A percentile compares a stretch with the other conserved stretches of the same genome.
Evolutionary conservation across 2,329 filamentous ascomycete species (phyloP).

Genomic region (Chaetomium olivaceum): DNA sequence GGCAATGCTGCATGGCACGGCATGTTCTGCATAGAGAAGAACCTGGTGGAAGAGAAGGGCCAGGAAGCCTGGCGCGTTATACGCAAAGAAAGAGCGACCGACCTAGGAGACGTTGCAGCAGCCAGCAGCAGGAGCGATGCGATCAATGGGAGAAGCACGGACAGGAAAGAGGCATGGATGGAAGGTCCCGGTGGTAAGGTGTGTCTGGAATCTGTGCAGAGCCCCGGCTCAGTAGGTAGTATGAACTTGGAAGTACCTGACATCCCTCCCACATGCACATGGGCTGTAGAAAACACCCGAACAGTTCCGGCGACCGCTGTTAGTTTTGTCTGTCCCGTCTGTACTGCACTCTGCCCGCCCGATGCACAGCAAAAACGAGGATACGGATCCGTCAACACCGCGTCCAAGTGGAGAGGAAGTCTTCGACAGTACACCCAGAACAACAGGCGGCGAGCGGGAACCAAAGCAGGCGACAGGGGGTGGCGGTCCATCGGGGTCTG

Average conservation of each 20-base stretch:
- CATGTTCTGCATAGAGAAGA: conserved; percentile 10
- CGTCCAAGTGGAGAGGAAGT: conserved; percentile 15
- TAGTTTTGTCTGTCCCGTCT: background rate
- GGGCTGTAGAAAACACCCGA: background rate
- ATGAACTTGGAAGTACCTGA: background rate
- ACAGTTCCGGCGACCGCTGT: background rate
- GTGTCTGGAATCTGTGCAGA: no score
- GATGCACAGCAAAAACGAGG: background rate
- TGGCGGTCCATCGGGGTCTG: conserved; percentile 29
- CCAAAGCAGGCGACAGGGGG: conserved; percentile 27
- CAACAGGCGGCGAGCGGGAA: conserved; percentile 15
- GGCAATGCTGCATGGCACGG: background rate
- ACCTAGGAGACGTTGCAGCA: background rate
- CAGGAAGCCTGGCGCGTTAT: background rate
- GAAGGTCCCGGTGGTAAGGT: no score
- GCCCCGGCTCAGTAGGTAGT: background rate
- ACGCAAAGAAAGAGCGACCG: background rate
- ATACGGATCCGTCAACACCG: background rate
- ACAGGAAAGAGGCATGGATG: no score
- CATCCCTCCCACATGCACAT: background rate
- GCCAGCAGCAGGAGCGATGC: background rate
- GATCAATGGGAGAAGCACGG: background rate
- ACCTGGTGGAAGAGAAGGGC: background rate
- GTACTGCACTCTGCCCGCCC: no score
- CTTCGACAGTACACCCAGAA: conserved; percentile 16